Evolutionary conservation across 768 basidiomycete species (phyloP).

Genomic region (Hysterangium stoloniferum): DNA sequence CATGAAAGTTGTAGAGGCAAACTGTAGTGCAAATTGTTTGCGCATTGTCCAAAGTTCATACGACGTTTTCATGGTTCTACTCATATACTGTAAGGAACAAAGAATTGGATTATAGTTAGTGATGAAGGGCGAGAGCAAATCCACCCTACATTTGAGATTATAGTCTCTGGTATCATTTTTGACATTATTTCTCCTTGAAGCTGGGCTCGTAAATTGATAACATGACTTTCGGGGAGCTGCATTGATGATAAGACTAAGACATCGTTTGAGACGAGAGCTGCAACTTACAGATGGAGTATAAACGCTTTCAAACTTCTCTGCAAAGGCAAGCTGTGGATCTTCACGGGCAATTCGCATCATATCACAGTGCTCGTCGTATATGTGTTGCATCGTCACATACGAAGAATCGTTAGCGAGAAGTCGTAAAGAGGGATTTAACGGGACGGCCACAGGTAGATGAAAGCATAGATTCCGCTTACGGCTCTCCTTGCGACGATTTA

Average conservation of each 20-base stretch:
- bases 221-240: constrained; percentile 28
- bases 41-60: constrained; percentile 93
- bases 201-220: constrained; percentile 68
- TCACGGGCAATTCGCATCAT: constrained; percentile 70
- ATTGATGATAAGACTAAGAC: neutral
- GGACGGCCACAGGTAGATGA: constrained; percentile 83
- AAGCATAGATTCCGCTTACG: constrained; percentile 87
- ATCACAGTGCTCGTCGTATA: constrained; percentile 87
- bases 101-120: neutral
- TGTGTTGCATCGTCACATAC: constrained; percentile 84
- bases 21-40: constrained; percentile 90
- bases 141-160: constrained; percentile 67
- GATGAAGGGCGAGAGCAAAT: constrained; percentile 6
- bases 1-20: constrained; percentile 86
- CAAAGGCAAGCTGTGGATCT: constrained; percentile 78
- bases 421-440: constrained; percentile 75
- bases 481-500: constrained; percentile 84
- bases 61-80: constrained; percentile 72
- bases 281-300: constrained; percentile 7
- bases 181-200: constrained; percentile 78
- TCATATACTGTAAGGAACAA: constrained; percentile 66
- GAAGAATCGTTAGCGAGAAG: constrained; percentile 89
- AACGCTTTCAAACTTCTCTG: constrained; percentile 74
- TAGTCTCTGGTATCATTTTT: constrained; percentile 86
- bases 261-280: neutral